These are phyloP conservation scores for Cryptococcus sp. DNA, from an alignment of 1,284 basidiomycete species.

Conservation along the genomic window DNA sequence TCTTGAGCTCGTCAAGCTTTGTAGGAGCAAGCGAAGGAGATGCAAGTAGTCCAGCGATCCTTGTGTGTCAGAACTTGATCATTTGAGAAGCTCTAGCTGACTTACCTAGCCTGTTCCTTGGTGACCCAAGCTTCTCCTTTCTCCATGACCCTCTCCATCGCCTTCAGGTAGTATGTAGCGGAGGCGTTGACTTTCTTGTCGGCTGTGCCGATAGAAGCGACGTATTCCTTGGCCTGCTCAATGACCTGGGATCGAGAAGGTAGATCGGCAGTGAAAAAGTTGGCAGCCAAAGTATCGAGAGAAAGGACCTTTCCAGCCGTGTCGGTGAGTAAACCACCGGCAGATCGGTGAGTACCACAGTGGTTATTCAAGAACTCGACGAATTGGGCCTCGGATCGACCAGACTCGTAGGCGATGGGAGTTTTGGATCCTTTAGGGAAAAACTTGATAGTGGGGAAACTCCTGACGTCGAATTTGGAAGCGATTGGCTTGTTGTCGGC, in stretches of 20 bases:
- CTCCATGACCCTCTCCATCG: conserved; percentile 82
- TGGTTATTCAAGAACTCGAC: conserved; percentile 67
- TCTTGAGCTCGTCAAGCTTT: conserved; percentile 91
- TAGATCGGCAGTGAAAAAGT: conserved; percentile 58
- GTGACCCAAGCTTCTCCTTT: conserved; percentile 71
- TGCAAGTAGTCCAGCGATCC: conserved; percentile 42
- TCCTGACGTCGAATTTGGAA: conserved; percentile 65
- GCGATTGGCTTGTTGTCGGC: conserved; percentile 71
- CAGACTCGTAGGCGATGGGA: conserved; percentile 57
- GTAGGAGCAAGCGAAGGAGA: conserved; percentile 57
- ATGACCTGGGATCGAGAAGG: conserved; percentile 60
- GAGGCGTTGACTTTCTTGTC: conserved; percentile 46
- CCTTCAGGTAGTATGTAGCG: conserved; percentile 78
- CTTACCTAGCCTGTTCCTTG: conserved; percentile 81
- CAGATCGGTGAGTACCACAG: conserved; percentile 77
- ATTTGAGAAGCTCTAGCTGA: neutral
- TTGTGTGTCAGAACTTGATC: conserved; percentile 6
- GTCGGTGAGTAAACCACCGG: conserved; percentile 74
- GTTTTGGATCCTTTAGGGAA: conserved; percentile 67
- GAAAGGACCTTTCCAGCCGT: conserved; percentile 75
- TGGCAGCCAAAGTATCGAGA: conserved; percentile 71
- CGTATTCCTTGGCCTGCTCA: conserved; percentile 52
- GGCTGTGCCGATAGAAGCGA: conserved; percentile 30
- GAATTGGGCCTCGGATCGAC: conserved; percentile 49
- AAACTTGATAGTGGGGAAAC: conserved; percentile 91